phyloP scores from a whole-genome alignment of 208 protist genomes.

The Trypanosoma platydactyli region DNA sequence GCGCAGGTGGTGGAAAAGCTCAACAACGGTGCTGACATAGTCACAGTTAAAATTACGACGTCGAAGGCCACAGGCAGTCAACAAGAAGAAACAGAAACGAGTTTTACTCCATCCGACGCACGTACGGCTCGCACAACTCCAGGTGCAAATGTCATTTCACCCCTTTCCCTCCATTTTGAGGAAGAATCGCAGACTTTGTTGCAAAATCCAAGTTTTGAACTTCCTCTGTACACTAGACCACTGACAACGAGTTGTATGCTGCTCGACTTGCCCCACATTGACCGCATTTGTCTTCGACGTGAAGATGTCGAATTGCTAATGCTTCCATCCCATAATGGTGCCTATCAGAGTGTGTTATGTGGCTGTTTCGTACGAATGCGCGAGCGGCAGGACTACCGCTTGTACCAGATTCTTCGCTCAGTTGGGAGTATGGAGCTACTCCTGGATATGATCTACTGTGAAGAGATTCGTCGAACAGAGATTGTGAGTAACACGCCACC shows the following conservation, averaged over 20 bases:
- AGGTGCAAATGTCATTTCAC: not conserved
- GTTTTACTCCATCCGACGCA: not conserved
- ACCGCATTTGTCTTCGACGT: slow-evolving; percentile 42
- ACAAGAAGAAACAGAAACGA: not conserved
- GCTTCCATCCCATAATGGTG: slow-evolving; percentile 24
- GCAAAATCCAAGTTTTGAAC: not conserved
- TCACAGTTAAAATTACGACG: slow-evolving; percentile 37
- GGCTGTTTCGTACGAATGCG: slow-evolving; percentile 61
- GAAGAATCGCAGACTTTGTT: slow-evolving; percentile 10
- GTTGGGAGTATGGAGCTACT: slow-evolving; percentile 26
- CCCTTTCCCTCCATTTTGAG: slow-evolving; percentile 1
- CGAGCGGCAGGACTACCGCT: slow-evolving; percentile 32
- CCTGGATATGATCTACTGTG: slow-evolving; percentile 47
- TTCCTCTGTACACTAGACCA: not conserved
- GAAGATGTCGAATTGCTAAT: slow-evolving; percentile 38
- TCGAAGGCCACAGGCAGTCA: slow-evolving; percentile 2
- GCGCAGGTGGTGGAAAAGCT: slow-evolving; percentile 60
- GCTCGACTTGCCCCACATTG: slow-evolving; percentile 34
- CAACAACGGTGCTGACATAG: slow-evolving; percentile 43
- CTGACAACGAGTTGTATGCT: slow-evolving; percentile 2
- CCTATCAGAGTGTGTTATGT: slow-evolving; percentile 35
- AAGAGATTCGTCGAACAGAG: slow-evolving; percentile 37
- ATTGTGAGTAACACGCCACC: slow-evolving; percentile 55
- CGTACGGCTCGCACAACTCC: slow-evolving; percentile 1
- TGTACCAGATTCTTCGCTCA: slow-evolving; percentile 43